These are phyloP conservation scores for Prunella vulgaris DNA, from an alignment of 257 asterid genomes.

Conservation along the genomic window DNA sequence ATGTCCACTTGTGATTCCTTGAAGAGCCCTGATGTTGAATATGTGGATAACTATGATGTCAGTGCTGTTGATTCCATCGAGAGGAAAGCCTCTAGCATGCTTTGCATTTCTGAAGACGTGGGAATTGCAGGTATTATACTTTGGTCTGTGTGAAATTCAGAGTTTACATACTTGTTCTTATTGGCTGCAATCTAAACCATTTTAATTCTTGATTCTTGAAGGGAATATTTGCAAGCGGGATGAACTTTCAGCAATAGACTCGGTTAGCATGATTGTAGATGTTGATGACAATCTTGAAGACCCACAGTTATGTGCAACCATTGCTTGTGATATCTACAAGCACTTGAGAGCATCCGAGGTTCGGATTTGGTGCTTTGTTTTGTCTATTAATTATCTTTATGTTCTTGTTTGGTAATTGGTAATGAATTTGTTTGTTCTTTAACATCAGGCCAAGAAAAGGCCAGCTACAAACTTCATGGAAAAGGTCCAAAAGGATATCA, in stretches of 20 bases:
- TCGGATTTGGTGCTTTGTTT: neutral
- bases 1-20: slow-evolving; percentile 81
- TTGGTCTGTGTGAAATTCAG: slow-evolving; percentile 9
- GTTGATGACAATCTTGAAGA: slow-evolving; percentile 67
- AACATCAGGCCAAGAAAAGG: slow-evolving; percentile 60
- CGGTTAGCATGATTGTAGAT: slow-evolving; percentile 42
- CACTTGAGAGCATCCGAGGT: slow-evolving; percentile 94
- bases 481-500: slow-evolving; percentile 46
- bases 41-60: slow-evolving; percentile 55
- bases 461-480: slow-evolving; percentile 58
- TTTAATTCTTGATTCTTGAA: slow-evolving; percentile 23
- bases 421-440: slow-evolving; percentile 3
- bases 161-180: neutral
- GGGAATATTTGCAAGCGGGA: slow-evolving; percentile 68
- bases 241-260: slow-evolving; percentile 34
- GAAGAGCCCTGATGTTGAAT: slow-evolving; percentile 85
- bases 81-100: slow-evolving; percentile 53
- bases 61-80: slow-evolving; percentile 60
- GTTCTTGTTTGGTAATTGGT: neutral
- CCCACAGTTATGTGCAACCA: slow-evolving; percentile 84
- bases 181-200: neutral
- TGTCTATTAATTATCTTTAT: neutral
- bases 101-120: slow-evolving; percentile 54
- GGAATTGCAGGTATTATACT: slow-evolving; percentile 47
- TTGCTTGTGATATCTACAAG: slow-evolving; percentile 87